phyloP scores from a whole-genome alignment of 345 rosid species.

The Pistacia atlantica region DNA sequence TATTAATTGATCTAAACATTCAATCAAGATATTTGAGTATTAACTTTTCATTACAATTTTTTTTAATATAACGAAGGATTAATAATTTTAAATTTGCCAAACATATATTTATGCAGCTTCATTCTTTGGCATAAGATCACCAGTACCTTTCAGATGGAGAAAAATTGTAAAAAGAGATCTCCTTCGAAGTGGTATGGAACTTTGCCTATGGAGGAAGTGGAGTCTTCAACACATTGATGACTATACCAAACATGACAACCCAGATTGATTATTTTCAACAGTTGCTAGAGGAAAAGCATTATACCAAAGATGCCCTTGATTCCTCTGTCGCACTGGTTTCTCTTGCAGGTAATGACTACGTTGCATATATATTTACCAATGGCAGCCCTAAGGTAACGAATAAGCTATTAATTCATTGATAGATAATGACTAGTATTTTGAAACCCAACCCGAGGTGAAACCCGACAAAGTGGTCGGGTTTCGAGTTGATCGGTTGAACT shows the following conservation, averaged over 20 bases:
- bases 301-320: conserved; percentile 26
- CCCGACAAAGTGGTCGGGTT: too few species aligned
- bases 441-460: too few species aligned
- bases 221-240: conserved; percentile 36
- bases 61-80: too few species aligned
- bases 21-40: too few species aligned
- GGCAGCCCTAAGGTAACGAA: not conserved
- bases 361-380: conserved; percentile 16
- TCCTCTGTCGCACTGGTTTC: conserved; percentile 44
- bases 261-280: conserved; percentile 43
- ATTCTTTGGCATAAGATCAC: conserved; percentile 31
- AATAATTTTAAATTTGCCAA: not conserved
- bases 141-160: conserved; percentile 31
- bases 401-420: too few species aligned
- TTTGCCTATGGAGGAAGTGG: conserved; percentile 59
- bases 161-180: conserved; percentile 10
- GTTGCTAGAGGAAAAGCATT: conserved; percentile 25
- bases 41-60: too few species aligned
- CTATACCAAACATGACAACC: conserved; percentile 46
- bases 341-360: conserved; percentile 53
- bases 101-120: conserved; percentile 31
- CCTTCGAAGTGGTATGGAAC: conserved; percentile 38
- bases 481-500: too few species aligned
- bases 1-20: too few species aligned
- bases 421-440: too few species aligned